phyloP scores from a whole-genome alignment of 192 early-diverging fungal species.

The Allomyces javanicus region DNA sequence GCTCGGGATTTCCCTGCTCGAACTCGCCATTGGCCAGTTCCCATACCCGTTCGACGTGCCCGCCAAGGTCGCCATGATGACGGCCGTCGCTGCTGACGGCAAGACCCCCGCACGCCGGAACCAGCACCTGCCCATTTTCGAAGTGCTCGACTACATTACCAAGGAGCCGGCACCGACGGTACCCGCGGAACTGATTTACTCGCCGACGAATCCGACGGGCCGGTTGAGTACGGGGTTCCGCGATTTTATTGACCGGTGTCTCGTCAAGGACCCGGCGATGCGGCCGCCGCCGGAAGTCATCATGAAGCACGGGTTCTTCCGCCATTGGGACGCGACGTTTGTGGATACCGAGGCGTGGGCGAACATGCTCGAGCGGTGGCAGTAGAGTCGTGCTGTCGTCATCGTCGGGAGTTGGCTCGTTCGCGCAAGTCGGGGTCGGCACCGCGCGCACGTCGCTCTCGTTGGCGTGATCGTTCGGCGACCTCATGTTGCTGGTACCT shows the following conservation, averaged over 20 bases:
- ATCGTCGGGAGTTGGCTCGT: too few species aligned
- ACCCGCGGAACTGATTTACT: conserved; percentile 14
- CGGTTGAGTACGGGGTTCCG: conserved; percentile 57
- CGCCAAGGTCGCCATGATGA: background rate
- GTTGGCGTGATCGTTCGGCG: too few species aligned
- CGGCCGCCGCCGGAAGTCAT: conserved; percentile 38
- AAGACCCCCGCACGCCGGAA: conserved; percentile 4
- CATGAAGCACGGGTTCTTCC: background rate
- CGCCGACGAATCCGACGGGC: conserved; percentile 8
- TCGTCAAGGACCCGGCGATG: conserved; percentile 28
- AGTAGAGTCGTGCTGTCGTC: background rate
- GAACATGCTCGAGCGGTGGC: background rate
- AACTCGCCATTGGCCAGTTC: conserved; percentile 54
- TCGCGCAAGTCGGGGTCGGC: too few species aligned
- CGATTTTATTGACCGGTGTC: conserved; percentile 48
- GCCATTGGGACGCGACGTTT: background rate
- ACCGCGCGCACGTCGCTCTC: too few species aligned
- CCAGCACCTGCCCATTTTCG: conserved; percentile 60
- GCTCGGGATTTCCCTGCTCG: conserved; percentile 60
- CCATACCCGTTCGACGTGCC: conserved; percentile 40
- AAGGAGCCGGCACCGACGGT: conserved; percentile 69
- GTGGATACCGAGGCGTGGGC: background rate
- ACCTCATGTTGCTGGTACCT: too few species aligned
- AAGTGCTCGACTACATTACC: conserved; percentile 79
- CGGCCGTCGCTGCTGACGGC: background rate